Evolutionary conservation across 2,329 filamentous ascomycete species (phyloP).

Genomic region (Ophiostoma tasmaniense): DNA sequence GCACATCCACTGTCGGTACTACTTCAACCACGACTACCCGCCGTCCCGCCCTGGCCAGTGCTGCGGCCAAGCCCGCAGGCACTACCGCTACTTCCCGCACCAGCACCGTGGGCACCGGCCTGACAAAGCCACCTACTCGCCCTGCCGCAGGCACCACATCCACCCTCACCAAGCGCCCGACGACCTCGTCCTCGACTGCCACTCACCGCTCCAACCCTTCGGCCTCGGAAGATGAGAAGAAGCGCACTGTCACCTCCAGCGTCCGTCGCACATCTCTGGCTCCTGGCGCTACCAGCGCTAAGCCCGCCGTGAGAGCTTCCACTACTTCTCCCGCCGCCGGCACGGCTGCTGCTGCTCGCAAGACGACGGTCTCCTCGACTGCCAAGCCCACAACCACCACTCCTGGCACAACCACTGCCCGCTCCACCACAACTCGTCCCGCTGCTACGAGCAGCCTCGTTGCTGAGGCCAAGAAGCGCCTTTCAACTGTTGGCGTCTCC

Average conservation of each 20-base stretch:
- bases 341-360: slow-evolving; percentile 29
- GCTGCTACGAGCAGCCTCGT: slow-evolving; percentile 30
- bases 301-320: slow-evolving; percentile 8
- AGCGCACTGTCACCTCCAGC: slow-evolving; percentile 23
- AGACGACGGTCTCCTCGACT: slow-evolving; percentile 26
- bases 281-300: slow-evolving; percentile 17
- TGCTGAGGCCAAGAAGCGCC: slow-evolving; percentile 47
- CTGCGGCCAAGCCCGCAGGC: slow-evolving; percentile 27
- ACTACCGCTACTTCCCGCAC: slow-evolving; percentile 24
- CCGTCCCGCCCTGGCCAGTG: slow-evolving; percentile 23
- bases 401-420: slow-evolving; percentile 21
- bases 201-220: slow-evolving; percentile 30
- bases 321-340: slow-evolving; percentile 6
- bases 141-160: slow-evolving; percentile 24
- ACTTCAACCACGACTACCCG: slow-evolving; percentile 19
- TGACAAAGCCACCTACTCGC: slow-evolving; percentile 28
- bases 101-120: slow-evolving; percentile 22
- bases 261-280: slow-evolving; percentile 29
- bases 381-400: slow-evolving; percentile 22
- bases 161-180: slow-evolving; percentile 25
- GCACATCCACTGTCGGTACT: slow-evolving; percentile 17
- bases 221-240: slow-evolving; percentile 32
- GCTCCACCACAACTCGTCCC: slow-evolving; percentile 25
- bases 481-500: slow-evolving; percentile 42
- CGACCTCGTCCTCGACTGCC: slow-evolving; percentile 26